phyloP scores from a whole-genome alignment of 352 stramenopile species.

The Globisporangium paroecandrum region DNA sequence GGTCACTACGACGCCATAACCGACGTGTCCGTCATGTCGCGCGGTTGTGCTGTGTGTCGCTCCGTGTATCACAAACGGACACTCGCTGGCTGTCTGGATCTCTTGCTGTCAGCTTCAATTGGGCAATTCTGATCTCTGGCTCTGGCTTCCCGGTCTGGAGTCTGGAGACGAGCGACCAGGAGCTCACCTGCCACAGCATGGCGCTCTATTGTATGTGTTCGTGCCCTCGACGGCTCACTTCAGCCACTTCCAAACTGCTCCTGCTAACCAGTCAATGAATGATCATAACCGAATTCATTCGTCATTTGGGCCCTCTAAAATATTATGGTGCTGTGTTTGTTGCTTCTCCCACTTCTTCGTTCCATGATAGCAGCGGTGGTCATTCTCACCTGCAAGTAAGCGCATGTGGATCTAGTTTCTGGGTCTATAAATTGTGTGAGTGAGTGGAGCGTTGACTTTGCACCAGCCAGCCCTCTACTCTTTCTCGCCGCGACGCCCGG shows the following conservation, averaged over 20 bases:
- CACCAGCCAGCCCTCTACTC: slow-evolving; percentile 17
- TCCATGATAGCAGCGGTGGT: neutral
- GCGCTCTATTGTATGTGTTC: neutral
- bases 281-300: neutral
- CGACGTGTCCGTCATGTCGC: neutral
- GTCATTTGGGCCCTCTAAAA: neutral
- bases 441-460: neutral
- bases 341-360: neutral
- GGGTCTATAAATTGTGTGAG: neutral
- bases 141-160: neutral
- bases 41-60: neutral
- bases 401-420: neutral
- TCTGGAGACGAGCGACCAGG: neutral
- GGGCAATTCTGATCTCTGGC: neutral
- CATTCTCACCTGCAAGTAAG: neutral
- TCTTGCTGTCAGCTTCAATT: neutral
- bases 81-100: slow-evolving; percentile 1
- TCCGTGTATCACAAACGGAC: slow-evolving; percentile 1
- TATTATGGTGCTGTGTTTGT: neutral
- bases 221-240: no score
- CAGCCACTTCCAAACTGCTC: neutral
- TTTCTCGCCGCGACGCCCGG: slow-evolving; percentile 66
- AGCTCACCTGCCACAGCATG: neutral
- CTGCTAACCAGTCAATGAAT: neutral
- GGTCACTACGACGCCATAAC: slow-evolving; percentile 5